Evolutionary conservation across 225 moss, liverwort and hornwort genomes (phyloP).

Genomic region (Pleurozium schreberi): DNA sequence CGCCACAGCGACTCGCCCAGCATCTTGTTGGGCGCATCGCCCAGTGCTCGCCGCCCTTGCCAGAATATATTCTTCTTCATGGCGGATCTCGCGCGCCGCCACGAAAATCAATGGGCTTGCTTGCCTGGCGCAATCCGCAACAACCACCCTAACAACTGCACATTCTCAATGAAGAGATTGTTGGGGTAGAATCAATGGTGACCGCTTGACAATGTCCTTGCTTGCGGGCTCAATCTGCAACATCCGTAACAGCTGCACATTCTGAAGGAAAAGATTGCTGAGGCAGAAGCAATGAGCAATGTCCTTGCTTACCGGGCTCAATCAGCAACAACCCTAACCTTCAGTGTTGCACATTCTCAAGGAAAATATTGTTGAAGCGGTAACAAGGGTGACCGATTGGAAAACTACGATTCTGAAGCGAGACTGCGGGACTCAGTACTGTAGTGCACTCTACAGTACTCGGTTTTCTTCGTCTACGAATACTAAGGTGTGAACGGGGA

Average conservation of each 20-base stretch:
- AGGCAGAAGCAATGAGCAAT: neutral
- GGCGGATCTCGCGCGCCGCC: neutral
- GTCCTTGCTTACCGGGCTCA: neutral
- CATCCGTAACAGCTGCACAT: neutral
- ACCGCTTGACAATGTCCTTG: neutral
- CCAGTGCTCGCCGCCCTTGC: constrained; percentile 24
- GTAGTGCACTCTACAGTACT: too few species aligned
- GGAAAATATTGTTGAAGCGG: neutral
- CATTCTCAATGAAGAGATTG: neutral
- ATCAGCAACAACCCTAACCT: neutral
- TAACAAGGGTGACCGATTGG: neutral
- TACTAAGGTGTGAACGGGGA: neutral
- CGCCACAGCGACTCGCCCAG: constrained; percentile 43
- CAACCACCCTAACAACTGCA: neutral
- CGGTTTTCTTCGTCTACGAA: too few species aligned
- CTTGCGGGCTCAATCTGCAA: neutral
- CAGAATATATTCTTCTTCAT: constrained; percentile 36
- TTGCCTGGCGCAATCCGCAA: neutral
- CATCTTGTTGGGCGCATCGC: constrained; percentile 45
- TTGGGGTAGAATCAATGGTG: neutral
- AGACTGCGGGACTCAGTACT: neutral
- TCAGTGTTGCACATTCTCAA: neutral
- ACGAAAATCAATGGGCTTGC: neutral
- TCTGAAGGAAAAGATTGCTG: neutral
- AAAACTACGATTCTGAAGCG: neutral